These are phyloP conservation scores for Scedosporium boydii DNA, from an alignment of 2,329 filamentous ascomycete species.

Conservation along the genomic window DNA sequence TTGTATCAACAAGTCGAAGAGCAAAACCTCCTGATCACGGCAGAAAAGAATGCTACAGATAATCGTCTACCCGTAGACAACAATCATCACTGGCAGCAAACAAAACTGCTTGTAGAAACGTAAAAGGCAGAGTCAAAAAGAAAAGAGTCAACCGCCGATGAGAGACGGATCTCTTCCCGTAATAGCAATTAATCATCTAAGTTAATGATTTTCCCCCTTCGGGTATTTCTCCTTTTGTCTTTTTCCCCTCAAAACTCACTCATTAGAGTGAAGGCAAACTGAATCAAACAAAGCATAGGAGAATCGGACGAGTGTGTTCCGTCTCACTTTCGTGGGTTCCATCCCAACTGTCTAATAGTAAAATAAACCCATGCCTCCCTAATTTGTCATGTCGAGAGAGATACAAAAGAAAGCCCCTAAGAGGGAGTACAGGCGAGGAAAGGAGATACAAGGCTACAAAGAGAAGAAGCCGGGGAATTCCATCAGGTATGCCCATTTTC, in stretches of 20 bases:
- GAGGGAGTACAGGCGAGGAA: no score
- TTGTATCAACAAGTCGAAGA: no score
- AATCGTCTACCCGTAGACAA: no score
- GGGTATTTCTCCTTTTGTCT: neutral
- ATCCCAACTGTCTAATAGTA: neutral
- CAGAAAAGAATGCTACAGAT: no score
- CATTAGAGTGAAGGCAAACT: neutral
- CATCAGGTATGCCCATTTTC: no score
- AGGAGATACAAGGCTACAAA: neutral
- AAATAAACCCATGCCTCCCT: neutral
- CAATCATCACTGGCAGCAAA: no score
- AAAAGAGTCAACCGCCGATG: neutral
- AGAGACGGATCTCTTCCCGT: neutral
- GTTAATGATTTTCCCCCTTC: neutral
- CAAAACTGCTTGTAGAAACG: no score
- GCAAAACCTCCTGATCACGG: no score
- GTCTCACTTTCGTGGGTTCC: neutral
- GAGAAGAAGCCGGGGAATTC: neutral
- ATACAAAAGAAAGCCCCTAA: neutral
- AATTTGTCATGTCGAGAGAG: neutral
- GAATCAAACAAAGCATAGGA: neutral
- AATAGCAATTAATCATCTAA: conserved; percentile 1
- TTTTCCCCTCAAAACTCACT: neutral
- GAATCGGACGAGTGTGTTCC: neutral
- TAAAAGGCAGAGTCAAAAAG: neutral